A percentile compares a stretch with the other conserved stretches of the same genome.
Conservation (phyloP, 1,139 yeast genomes). For the Candida gigantensis region DNA sequence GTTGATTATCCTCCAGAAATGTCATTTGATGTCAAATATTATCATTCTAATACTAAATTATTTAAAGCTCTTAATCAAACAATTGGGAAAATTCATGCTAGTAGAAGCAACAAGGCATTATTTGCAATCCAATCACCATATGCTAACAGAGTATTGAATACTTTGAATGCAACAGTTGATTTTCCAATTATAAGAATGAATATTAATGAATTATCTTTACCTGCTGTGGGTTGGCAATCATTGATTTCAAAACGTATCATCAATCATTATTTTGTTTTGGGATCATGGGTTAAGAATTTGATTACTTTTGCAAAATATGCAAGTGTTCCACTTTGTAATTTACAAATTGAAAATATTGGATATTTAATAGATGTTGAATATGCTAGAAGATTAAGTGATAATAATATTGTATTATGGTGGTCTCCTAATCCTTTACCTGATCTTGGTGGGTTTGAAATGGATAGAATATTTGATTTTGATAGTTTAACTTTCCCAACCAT, state of each 20-base stretch:
- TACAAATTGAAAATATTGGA: constrained; percentile 73
- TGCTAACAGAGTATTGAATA: constrained; percentile 42
- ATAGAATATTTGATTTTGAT: constrained; percentile 53
- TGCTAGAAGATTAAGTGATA: constrained; percentile 70
- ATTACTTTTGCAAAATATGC: constrained; percentile 69
- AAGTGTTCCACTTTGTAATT: constrained; percentile 82
- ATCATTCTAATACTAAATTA: constrained; percentile 48
- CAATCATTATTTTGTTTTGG: constrained; percentile 71
- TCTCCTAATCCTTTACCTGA: constrained; percentile 79
- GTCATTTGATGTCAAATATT: constrained; percentile 54
- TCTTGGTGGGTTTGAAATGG: constrained; percentile 81
- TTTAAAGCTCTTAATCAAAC: constrained; percentile 55
- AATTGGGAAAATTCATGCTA: constrained; percentile 62
- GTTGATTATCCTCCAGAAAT: constrained; percentile 54
- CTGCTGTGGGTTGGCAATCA: constrained; percentile 87
- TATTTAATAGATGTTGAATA: constrained; percentile 83
- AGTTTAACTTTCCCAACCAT: constrained; percentile 69
- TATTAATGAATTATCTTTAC: constrained; percentile 56
- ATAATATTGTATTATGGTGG: constrained; percentile 90
- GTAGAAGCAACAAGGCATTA: constrained; percentile 65
- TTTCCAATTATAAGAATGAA: constrained; percentile 69
- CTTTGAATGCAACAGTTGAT: constrained; percentile 48
- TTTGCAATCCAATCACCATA: constrained; percentile 76
- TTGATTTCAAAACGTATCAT: constrained; percentile 66
- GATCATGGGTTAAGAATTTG: constrained; percentile 73